Evolutionary conservation across 257 asterid species (phyloP), one percentile per base, ranked within the genome.

Genomic region (Osmanthus fragrans): DNA sequence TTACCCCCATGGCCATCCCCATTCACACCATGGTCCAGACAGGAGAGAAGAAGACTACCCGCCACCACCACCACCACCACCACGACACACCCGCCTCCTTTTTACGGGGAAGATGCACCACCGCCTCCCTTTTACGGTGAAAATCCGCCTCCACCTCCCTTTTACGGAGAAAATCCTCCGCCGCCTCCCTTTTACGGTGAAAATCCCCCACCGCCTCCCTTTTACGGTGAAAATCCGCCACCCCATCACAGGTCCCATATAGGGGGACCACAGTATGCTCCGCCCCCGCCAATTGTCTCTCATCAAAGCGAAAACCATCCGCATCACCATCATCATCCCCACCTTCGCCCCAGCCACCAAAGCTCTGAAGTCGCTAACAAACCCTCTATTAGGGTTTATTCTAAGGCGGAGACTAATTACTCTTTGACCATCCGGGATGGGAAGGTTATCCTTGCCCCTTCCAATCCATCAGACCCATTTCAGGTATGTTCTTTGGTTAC

Each of bases 351-450:
- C n/a, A n/a, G 75, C 16, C 86, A 76, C 39, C 73, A 63, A 71
- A 67, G 30, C 72, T 45, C 58, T 1, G 87, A 86, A 74, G 27
- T 86, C 71, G 40, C 76, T 5, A 79, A 81, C 29, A 88, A 76
- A 39, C 94, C 96, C n/a, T 67, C 96, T 21, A 90, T 94, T 16
- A 89, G 87, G 90, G 82, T 94, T 76, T 94, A 78, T 68, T 39
- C 82, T 34, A 89, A 88, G 88, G 98, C 97, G 11, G 91, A 88
- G 75, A 69, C 88, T 21, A 85, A 88, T 73, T 92, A 79, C 84
- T 85, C 97, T 36, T 77, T 92, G 79, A 69, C 97, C 1, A 88
- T 94, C 79, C 92, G 94, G n/a, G 87, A 89, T 23, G 98, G 96
- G 0, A 84, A 85, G 64, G 97, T 90, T 40, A 74, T 94, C 65